Conservation (phyloP, 805 yeast species). For the Yueomyces sinensis region DNA sequence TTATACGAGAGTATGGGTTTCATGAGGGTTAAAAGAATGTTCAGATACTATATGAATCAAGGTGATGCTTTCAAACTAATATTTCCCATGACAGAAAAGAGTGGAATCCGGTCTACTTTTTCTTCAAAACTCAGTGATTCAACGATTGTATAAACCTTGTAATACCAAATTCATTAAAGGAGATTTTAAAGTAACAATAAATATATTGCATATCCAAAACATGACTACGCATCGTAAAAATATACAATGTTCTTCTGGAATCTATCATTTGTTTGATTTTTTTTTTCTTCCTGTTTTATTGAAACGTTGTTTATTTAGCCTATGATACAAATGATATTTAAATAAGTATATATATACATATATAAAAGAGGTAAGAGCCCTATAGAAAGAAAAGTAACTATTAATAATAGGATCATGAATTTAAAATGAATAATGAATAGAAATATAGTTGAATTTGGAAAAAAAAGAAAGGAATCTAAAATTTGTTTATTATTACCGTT, state of each 20-base stretch:
- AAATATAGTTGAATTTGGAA: background rate
- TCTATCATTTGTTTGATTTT: no score
- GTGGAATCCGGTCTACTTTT: constrained; percentile 44
- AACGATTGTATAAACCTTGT: background rate
- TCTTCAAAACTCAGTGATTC: constrained; percentile 10
- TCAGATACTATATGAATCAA: constrained; percentile 78
- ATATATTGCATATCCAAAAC: no score
- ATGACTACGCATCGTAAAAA: no score
- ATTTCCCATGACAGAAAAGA: constrained; percentile 57
- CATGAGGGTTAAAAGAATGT: constrained; percentile 58
- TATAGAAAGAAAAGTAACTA: background rate
- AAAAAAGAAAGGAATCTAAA: background rate
- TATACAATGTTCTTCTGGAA: no score
- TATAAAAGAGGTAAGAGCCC: no score
- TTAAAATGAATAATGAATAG: background rate
- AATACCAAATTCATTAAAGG: no score
- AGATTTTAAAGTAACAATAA: no score
- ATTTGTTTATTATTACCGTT: background rate
- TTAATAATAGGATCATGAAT: background rate
- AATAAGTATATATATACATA: no score
- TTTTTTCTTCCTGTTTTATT: no score
- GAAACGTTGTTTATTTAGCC: no score
- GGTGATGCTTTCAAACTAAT: constrained; percentile 87
- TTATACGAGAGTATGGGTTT: constrained; percentile 71
- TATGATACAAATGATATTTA: no score